Percentiles rank a stretch among this genome's conserved stretches.
Evolutionary conservation across 2,329 filamentous ascomycete species (phyloP).

Genomic region (Colletotrichum musicola): DNA sequence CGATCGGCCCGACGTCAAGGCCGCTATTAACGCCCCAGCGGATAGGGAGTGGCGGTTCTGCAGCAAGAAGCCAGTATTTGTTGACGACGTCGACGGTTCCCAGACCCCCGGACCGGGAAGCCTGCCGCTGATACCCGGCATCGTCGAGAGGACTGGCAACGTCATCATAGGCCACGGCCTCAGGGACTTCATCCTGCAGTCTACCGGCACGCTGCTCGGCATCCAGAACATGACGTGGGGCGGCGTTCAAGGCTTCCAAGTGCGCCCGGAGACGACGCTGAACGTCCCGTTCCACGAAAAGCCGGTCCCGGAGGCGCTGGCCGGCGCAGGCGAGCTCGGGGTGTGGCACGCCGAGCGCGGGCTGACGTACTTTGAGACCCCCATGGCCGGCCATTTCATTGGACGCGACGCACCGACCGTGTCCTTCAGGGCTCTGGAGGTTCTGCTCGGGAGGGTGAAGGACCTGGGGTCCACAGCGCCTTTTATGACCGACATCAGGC

Average conservation of each 20-base stretch:
- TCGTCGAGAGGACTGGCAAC: slow-evolving; percentile 79
- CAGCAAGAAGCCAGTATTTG: slow-evolving; percentile 62
- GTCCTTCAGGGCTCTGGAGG: slow-evolving; percentile 79
- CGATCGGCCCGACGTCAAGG: slow-evolving; percentile 76
- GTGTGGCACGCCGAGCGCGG: slow-evolving; percentile 79
- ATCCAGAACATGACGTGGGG: slow-evolving; percentile 89
- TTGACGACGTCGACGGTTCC: slow-evolving; percentile 54
- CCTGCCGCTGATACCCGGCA: slow-evolving; percentile 67
- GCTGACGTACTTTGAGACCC: slow-evolving; percentile 76
- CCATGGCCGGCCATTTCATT: slow-evolving; percentile 75
- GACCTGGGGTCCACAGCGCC: slow-evolving; percentile 1
- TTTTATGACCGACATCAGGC: neutral
- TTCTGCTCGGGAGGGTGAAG: slow-evolving; percentile 78
- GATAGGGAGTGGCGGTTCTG: slow-evolving; percentile 43
- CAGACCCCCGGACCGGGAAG: slow-evolving; percentile 11
- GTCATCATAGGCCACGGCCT: slow-evolving; percentile 81
- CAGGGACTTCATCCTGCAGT: slow-evolving; percentile 75
- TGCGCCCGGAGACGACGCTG: slow-evolving; percentile 69
- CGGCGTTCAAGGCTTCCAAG: slow-evolving; percentile 77
- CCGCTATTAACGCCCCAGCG: slow-evolving; percentile 73
- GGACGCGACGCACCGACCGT: slow-evolving; percentile 77
- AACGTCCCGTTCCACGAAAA: slow-evolving; percentile 70
- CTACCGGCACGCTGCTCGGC: slow-evolving; percentile 76
- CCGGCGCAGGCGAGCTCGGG: slow-evolving; percentile 76
- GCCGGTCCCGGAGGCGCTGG: slow-evolving; percentile 52